Evolutionary conservation across 2,329 filamentous ascomycete species (phyloP), one percentile per base, ranked within the genome.

Genomic region (Cladophialophora immunda): DNA sequence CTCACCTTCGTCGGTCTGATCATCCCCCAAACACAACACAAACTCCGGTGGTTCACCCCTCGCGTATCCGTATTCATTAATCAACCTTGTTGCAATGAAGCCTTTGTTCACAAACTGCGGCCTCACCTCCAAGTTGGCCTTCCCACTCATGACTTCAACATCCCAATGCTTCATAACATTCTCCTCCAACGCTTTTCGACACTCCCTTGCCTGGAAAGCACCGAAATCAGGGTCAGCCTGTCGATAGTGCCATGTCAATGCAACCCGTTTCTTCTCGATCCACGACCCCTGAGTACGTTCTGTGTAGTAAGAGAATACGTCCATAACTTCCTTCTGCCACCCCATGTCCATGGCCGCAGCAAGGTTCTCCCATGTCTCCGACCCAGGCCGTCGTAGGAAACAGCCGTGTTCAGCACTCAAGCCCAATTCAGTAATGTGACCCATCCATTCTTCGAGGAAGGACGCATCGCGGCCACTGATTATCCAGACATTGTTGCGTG

Each of bases 91-190:
- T 17, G 90, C 92, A 71, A 98, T 98, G 79, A 96, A 93, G 32
- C 95, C 95, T 83, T 99, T 99, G 85, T 98, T 98, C 81, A 99
- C 93, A 75, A 97, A 97, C 0, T 90, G 94, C 30, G 94, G 94
- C n/a, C 95, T 90, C 34, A 98, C 94, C 80, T 99, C 95, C 29
- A 99, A 85, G 77, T 98, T 98, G 68, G 94, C 94, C 82, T 98
- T 99, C 73, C 95, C 95, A 0, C 89, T 87, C 93, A 98, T 98
- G 67, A 99, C 93, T 75, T 98, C 94, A 3, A 98, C 92, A 56
- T 97, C 93, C 87, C 90, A 97, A 70, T 88, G 88, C 76, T 89
- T 90, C 59, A 83, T 89, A 0, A 97, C 90, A 0, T 89, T 92
- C 4, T 85, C 82, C 76, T 96, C 90, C 17, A 99, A 86, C 71